phyloP scores from a whole-genome alignment of 2,329 filamentous ascomycete species.

The Aspergillus ochraceoroseus region DNA sequence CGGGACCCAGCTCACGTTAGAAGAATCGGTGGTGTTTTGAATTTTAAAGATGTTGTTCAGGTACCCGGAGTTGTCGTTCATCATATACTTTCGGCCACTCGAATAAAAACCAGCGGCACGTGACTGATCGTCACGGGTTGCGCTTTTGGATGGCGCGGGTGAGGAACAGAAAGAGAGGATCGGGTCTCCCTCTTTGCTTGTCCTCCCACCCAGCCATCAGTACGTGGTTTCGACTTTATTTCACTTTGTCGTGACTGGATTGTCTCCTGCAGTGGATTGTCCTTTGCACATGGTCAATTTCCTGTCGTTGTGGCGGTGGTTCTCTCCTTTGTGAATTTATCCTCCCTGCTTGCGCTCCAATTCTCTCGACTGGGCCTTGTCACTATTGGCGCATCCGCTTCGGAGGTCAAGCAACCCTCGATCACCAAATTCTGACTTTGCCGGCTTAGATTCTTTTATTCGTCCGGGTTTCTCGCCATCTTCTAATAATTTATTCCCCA shows the following conservation, averaged over 20 bases:
- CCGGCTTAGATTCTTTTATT: background rate
- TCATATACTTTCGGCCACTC: too few relatives aligned
- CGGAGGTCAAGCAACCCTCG: slow-evolving; percentile 23
- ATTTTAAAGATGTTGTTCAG: slow-evolving; percentile 4
- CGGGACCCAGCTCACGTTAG: slow-evolving; percentile 1
- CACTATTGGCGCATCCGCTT: slow-evolving; percentile 30
- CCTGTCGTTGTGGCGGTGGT: slow-evolving; percentile 15
- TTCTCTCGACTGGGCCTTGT: slow-evolving; percentile 23
- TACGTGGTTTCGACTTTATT: slow-evolving; percentile 12
- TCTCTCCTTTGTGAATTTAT: slow-evolving; percentile 20
- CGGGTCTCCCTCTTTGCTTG: slow-evolving; percentile 23
- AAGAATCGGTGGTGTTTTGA: background rate
- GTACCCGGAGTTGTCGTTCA: background rate
- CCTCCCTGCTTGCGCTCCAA: slow-evolving; percentile 27
- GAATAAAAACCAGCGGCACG: slow-evolving; percentile 34
- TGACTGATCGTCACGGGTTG: slow-evolving; percentile 33
- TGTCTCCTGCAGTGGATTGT: slow-evolving; percentile 5
- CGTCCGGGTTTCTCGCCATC: slow-evolving; percentile 4
- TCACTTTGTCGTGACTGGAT: slow-evolving; percentile 5
- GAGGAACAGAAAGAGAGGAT: slow-evolving; percentile 18
- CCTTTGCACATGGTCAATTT: slow-evolving; percentile 8
- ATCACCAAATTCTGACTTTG: slow-evolving; percentile 18
- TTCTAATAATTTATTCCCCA: slow-evolving; percentile 2
- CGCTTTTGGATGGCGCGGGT: slow-evolving; percentile 32
- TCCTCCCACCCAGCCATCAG: slow-evolving; percentile 18